Base-by-base conservation (phyloP, 2,329 filamentous ascomycete species). In the Aspergillus spinulosporus region DNA sequence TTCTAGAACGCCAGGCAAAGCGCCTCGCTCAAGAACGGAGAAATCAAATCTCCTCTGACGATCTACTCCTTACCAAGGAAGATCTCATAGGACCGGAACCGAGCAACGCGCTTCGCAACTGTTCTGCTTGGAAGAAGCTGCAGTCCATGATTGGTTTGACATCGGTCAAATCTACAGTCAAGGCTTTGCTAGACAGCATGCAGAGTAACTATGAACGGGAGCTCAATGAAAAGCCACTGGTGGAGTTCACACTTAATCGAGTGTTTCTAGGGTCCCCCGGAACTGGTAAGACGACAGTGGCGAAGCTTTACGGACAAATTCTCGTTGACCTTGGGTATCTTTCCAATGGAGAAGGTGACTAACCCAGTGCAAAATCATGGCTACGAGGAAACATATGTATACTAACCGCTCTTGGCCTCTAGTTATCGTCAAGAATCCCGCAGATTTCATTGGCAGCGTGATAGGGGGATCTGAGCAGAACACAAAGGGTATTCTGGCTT, bases 241-340 rank as follows among this genome's bases (percentile, higher is more conserved):
- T 91, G 0, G 73, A 86, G 52, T 85, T 84, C 50, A 84, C 80
- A 0, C 75, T 91, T 0, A 92, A 91, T 67, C 78, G 80, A 5
- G 83, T 90, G 1, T 90, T 92, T 54, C 66, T 91, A 0, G 89
- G 89, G 0, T 82, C 79, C 1, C 89, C 89, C 0, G 89, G 89
- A 0, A 92, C 89, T 0, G 88, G 89, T 0, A 92, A 92, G 64
- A 92, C 89, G 0, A 86, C 87, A 0, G 85, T 92, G 0, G 89
- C 87, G 0, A 90, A 88, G 66, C 71, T 90, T 0, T 92, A 91
- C 61, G 88, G 86, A 0, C 73, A 79, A 39, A 86, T 92, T 1
- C 75, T 92, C 0, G 84, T 82, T 0, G 83, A 89, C 53, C 70
- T 92, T 3, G 88, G 88, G 0, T 62, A 89, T 1, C 68, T 92